Base-by-base conservation (phyloP, 108 stramenopile species). In the Mayamaea pseudoterrestris region DNA sequence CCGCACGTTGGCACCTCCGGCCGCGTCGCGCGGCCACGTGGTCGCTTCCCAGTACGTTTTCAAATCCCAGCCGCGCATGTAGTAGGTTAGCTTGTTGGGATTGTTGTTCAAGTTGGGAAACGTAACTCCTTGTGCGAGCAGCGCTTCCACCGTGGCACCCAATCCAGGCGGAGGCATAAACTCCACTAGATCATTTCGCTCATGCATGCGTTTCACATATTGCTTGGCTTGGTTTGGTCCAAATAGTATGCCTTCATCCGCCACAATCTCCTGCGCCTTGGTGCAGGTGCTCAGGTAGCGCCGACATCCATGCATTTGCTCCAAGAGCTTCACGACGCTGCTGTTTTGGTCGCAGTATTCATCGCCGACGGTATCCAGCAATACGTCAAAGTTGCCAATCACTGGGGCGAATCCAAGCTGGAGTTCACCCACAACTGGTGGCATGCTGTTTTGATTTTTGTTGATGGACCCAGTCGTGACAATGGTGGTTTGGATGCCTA, bases 21-120 rank as follows among this genome's bases (percentile, higher is more conserved):
- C 50, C 7, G 71, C 62, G 53, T 91, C 89, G 8, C 81, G 53
- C 11, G 89, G 89, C 89, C 89, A 91, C 8, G 68, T 71, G n/a
- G 76, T 69, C 24, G 60, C 47, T 59, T 91, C 89, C 83, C 78
- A 81, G 53, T 80, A 83, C 43, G 78, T 78, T 50, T 62, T 44
- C 53, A 83, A 32, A 3, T 61, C 44, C 82, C 82, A 90, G 14
- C 74, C 73, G 16, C 80, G 73, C n/a, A 74, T 47, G 16, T 56
- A 35, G 11, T 60, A 59, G 13, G 44, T 66, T 2, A 22, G 20
- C 25, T 54, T 27, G 20, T 43, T 36, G 45, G 5, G 27, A 29
- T 36, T 48, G 37, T 26, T 30, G 28, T 21, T 68, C 62, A n/a
- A n/a, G 1, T 52, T 35, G 16, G 74, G 30, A 50, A 66, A 76